Percentiles rank a stretch among this genome's conserved stretches.
Evolutionary conservation across 257 asterid genomes (phyloP).

Genomic region (Ballota nigra): DNA sequence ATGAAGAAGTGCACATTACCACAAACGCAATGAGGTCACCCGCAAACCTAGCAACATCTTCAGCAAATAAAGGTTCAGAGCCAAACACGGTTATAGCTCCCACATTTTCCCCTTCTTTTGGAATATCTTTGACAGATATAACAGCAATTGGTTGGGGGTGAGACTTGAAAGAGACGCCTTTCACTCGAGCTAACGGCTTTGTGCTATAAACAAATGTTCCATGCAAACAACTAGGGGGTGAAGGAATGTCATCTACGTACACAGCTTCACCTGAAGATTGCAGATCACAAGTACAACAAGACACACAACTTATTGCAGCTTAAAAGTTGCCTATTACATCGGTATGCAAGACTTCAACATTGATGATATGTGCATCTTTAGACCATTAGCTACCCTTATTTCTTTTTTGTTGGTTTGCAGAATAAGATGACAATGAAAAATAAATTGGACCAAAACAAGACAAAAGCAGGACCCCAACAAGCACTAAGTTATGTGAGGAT

Average conservation of each 20-base stretch:
- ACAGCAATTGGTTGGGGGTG: conserved; percentile 13
- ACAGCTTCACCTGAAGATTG: conserved; percentile 24
- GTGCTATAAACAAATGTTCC: conserved; percentile 20
- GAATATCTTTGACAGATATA: conserved; percentile 25
- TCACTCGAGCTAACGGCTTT: conserved; percentile 27
- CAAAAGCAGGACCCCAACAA: neutral
- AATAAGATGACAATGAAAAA: neutral
- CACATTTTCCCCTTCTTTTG: conserved; percentile 18
- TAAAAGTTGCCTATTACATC: neutral
- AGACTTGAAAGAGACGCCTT: conserved; percentile 8
- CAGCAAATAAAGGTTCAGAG: conserved; percentile 21
- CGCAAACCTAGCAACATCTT: conserved; percentile 10
- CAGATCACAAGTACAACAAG: neutral
- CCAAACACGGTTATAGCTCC: conserved; percentile 2
- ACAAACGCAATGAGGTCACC: conserved; percentile 23
- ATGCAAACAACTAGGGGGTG: conserved; percentile 20
- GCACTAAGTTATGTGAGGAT: neutral
- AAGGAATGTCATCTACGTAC: conserved; percentile 24
- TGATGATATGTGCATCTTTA: neutral
- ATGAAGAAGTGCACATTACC: conserved; percentile 14
- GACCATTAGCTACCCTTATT: neutral
- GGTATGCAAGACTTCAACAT: neutral
- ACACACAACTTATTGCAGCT: neutral
- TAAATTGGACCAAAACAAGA: neutral
- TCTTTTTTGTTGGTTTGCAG: neutral